Conservation (phyloP, 805 yeast genomes). For the Hanseniaspora taiwanica region DNA sequence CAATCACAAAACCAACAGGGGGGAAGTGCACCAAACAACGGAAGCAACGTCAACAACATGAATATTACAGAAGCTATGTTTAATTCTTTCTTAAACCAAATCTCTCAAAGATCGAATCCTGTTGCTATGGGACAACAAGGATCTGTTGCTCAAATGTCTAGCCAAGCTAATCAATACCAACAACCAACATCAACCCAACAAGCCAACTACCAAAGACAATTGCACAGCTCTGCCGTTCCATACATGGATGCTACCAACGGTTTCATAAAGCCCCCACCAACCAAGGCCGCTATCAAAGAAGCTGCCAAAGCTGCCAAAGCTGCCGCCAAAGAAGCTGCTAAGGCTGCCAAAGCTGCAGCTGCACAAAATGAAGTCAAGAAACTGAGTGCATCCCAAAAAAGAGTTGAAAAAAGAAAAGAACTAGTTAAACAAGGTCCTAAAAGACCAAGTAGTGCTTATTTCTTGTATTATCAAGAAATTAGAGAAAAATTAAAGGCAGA, state of each 20-base stretch:
- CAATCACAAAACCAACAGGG: constrained; percentile 2
- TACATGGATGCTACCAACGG: neutral
- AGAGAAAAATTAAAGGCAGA: constrained; percentile 20
- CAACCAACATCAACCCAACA: neutral
- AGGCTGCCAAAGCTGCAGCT: constrained; percentile 1
- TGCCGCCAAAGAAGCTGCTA: constrained; percentile 3
- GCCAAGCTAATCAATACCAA: neutral
- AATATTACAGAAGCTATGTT: constrained; percentile 21
- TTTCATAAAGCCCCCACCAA: neutral
- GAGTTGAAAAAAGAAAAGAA: constrained; percentile 24
- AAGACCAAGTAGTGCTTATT: constrained; percentile 27
- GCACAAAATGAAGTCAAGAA: constrained; percentile 14
- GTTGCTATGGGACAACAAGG: constrained; percentile 8
- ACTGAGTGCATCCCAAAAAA: constrained; percentile 23
- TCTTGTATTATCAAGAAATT: constrained; percentile 23
- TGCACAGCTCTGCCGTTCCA: constrained; percentile 5
- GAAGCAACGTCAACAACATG: constrained; percentile 11
- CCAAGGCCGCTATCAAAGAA: neutral
- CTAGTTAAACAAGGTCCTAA: constrained; percentile 25
- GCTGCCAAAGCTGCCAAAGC: constrained; percentile 10
- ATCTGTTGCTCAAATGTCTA: neutral
- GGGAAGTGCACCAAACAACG: constrained; percentile 5
- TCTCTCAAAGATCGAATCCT: constrained; percentile 19
- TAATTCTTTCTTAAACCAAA: constrained; percentile 21
- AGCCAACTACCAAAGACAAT: constrained; percentile 3